Conservation (phyloP, 305 asterid genomes). For the Andrographis paniculata region DNA sequence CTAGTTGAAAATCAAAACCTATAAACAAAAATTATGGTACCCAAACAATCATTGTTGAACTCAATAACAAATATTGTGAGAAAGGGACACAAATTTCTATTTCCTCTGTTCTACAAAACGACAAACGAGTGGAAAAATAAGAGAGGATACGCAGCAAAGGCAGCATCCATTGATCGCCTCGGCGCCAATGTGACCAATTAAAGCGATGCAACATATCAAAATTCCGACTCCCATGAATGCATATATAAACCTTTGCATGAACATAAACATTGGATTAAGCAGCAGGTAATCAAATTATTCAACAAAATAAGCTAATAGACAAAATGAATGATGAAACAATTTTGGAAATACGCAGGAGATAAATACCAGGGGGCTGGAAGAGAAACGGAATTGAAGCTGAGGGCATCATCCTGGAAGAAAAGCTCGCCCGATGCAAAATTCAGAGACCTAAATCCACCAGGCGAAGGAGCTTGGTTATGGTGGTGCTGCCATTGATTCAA, state of each 20-base stretch:
- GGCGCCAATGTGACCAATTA: slow-evolving; percentile 70
- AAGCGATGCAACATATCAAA: slow-evolving; percentile 47
- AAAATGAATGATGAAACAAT: not conserved
- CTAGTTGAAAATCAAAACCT: no score
- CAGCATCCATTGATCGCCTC: slow-evolving; percentile 83
- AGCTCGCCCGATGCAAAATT: slow-evolving; percentile 18
- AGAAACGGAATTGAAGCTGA: slow-evolving; percentile 23
- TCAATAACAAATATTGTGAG: no score
- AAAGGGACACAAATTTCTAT: slow-evolving; percentile 1
- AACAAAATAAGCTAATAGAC: slow-evolving; percentile 1
- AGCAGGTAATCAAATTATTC: not conserved
- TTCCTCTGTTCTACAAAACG: not conserved
- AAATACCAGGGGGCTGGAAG: slow-evolving; percentile 71
- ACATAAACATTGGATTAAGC: slow-evolving; percentile 4
- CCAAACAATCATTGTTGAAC: no score
- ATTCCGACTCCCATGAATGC: slow-evolving; percentile 67
- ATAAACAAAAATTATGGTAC: no score
- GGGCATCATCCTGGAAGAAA: slow-evolving; percentile 15
- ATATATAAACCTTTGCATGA: slow-evolving; percentile 64
- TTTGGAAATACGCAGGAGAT: not conserved
- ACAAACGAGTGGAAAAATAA: not conserved
- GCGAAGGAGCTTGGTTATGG: slow-evolving; percentile 17
- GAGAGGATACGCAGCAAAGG: slow-evolving; percentile 87
- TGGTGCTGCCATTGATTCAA: slow-evolving; percentile 56
- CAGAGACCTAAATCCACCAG: slow-evolving; percentile 12